Evolutionary conservation across 73 alveolate species (phyloP), one percentile per base, ranked within the genome.

Genomic region (Uronychia binucleata): DNA sequence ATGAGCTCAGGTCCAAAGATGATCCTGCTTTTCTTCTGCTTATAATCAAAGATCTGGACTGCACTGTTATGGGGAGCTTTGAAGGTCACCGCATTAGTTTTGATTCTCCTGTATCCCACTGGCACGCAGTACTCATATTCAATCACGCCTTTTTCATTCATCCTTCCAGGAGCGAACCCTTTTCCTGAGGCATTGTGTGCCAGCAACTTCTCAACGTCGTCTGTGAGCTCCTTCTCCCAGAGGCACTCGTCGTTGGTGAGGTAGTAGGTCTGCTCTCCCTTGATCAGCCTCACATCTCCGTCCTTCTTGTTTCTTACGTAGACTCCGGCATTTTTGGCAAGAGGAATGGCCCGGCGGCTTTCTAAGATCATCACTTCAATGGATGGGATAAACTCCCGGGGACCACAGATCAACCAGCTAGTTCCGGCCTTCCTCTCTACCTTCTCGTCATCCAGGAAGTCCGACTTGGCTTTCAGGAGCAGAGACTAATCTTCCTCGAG

Each of bases 31-130:
- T 59, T 85, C 60, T 90, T 79, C 30, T 75, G 34, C 75, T 85
- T 92, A 84, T 79, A 92, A 81, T 92, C 93, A 78, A 80, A 90
- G 33, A 92, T 81, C 80, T 92, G 78, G 1, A 92, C 88, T 26
- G 97, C 97, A 26, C 94, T 74, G 83, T 92, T 92, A 34, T 90
- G 95, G 0, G 95, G 95, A 29, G 92, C 96, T 77, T 92, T 90
- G 82, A 90, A 93, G 25, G 91, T 34, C 0, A 93, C 91, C n/a
- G 89, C 93, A 76, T 33, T 46, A 0, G 92, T 86, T 77, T 93
- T 93, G 11, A 91, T 88, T 59, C 85, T 80, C n/a, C 19, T 11
- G 67, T 46, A 46, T 46, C 67, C 67, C 19, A 11, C n/a, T 5
- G 67, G 67, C 5, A 46, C 19, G 5, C n/a, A 46, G 19, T 46